Evolutionary conservation across 495 filamentous ascomycete genomes (phyloP).

Genomic region (Chlorociboria aeruginascens): DNA sequence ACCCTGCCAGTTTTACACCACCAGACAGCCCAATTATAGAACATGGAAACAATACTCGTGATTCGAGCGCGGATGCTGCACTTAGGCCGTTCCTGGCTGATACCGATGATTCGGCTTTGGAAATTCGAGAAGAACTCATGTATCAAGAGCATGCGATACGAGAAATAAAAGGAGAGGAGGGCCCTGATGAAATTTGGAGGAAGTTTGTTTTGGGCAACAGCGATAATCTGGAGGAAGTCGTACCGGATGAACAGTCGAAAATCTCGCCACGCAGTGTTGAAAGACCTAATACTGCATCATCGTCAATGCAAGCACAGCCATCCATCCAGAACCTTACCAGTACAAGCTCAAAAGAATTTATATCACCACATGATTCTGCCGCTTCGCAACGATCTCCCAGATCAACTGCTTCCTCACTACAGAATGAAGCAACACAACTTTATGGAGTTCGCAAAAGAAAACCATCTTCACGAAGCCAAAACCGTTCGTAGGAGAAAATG

Average conservation of each 20-base stretch:
- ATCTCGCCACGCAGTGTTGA: neutral
- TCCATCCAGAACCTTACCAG: neutral
- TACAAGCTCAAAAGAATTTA: neutral
- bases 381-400: neutral
- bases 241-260: neutral
- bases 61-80: neutral
- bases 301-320: neutral
- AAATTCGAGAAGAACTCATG: neutral
- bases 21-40: neutral
- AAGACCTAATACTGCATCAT: neutral
- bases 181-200: constrained; percentile 13
- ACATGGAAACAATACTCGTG: neutral
- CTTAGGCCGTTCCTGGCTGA: neutral
- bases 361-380: neutral
- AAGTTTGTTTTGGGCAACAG: constrained; percentile 16
- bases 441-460: neutral
- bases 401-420: neutral
- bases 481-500: neutral
- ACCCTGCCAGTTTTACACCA: neutral
- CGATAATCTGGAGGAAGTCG: neutral
- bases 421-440: neutral
- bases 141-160: neutral
- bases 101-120: neutral
- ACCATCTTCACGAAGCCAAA: constrained; percentile 7
- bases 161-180: neutral